phyloP scores from a whole-genome alignment of 2,329 filamentous ascomycete species.

The Colletotrichum australisinense region DNA sequence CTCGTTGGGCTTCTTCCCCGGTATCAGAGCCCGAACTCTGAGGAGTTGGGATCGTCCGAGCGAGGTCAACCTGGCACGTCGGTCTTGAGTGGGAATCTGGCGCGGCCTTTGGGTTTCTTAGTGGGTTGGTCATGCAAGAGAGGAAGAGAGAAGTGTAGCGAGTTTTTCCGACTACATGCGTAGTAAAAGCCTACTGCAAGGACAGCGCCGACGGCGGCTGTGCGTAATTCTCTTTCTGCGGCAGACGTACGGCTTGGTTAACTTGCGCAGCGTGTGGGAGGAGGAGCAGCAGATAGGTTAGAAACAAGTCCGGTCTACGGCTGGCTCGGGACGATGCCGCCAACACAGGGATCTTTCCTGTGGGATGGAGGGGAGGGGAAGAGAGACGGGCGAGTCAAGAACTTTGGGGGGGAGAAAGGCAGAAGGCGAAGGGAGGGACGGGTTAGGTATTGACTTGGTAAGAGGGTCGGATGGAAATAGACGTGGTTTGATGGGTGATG shows the following conservation, averaged over 20 bases:
- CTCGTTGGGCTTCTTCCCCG: constrained; percentile 16
- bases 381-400: not conserved
- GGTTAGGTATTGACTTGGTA: not conserved
- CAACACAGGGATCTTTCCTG: not conserved
- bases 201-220: not conserved
- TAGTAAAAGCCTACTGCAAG: too few species aligned
- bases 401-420: not conserved
- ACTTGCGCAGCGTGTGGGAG: not conserved
- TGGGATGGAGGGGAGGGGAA: not conserved
- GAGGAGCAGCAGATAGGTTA: not conserved
- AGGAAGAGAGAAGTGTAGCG: not conserved
- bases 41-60: constrained; percentile 24
- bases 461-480: not conserved
- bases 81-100: not conserved
- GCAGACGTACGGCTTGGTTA: not conserved
- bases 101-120: not conserved
- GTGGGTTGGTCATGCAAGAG: not conserved
- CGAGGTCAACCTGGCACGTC: constrained; percentile 22
- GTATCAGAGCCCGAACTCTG: constrained; percentile 24
- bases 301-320: not conserved
- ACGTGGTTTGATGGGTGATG: constrained; percentile 1
- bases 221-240: not conserved
- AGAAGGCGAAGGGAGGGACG: not conserved
- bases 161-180: not conserved
- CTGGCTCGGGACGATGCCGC: not conserved